Evolutionary conservation across 2,329 filamentous ascomycete genomes (phyloP), one percentile per base, ranked within the genome.

Genomic region (Pestalotiopsis sp.): DNA sequence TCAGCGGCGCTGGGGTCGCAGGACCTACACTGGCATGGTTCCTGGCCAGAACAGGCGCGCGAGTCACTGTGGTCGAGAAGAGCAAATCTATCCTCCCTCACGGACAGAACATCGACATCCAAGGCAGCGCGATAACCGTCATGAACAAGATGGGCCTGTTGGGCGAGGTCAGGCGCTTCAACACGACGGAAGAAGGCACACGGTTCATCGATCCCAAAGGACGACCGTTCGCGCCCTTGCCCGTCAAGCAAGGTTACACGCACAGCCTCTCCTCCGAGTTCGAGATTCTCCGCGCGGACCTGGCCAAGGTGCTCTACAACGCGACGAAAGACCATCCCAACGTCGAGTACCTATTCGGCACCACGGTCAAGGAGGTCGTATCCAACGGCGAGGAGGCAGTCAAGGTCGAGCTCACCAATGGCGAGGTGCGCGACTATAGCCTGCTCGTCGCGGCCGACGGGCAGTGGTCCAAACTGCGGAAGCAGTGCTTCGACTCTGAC

Each of bases 361-460:
- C 68, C 0, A 78, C 74, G 2, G 75, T 78, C n/a, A 66, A 70
- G 6, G 70, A 73, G 0, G 64, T 66, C 49, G 11, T 66, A 27
- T 40, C 65, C 20, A 59, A 66, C 12, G 27, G 31, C 56, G 65
- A 61, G 13, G 66, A 68, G 14, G 73, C 67, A 13, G 71, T 76
- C 12, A 36, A 70, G 4, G 72, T 76, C 9, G 27, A 20, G 12
- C 82, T 89, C 66, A 78, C 78, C 1, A 79, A 87, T 68, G 85
- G 84, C 2, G 75, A 74, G 12, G 77, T 72, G 0, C 80, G 81
- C 9, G 75, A 72, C 0, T 90, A 81, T 63, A 87, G 89, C 71
- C 73, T 90, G 0, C 70, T 90, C 0, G 82, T 90, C 57, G 87
- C 84, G 5, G 86, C 87, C 3, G 88, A 90, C 68, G 88, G 88